Evolutionary conservation across 768 basidiomycete genomes (phyloP).

Genomic region (Peribolospora baueri): DNA sequence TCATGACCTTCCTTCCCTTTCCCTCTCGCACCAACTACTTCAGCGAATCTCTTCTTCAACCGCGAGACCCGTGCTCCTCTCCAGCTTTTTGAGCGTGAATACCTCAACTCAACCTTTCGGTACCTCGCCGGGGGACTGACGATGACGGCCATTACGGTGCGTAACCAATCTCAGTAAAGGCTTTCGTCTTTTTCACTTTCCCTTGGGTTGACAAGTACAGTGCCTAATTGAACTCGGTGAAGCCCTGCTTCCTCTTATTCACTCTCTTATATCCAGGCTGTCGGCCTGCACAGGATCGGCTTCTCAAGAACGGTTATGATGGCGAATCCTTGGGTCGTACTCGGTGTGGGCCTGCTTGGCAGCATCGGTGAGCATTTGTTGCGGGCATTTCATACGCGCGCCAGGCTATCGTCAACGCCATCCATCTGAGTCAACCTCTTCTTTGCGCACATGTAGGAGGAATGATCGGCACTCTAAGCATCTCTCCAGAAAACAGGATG

Average conservation of each 20-base stretch:
- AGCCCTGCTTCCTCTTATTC: conserved; percentile 5
- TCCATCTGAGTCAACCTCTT: conserved; percentile 24
- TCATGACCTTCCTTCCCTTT: too few species aligned
- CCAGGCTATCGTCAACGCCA: conserved; percentile 11
- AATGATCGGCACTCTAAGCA: conserved; percentile 16
- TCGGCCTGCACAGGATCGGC: conserved; percentile 38
- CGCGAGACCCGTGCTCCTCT: conserved; percentile 8
- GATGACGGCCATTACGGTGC: conserved; percentile 50
- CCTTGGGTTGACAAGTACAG: conserved; percentile 1
- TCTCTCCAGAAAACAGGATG: conserved; percentile 11
- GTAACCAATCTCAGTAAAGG: conserved; percentile 21
- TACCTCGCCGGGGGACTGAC: conserved; percentile 60
- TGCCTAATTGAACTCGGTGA: conserved; percentile 5
- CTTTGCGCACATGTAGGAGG: not conserved
- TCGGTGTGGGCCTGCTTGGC: conserved; percentile 45
- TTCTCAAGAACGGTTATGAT: conserved; percentile 49
- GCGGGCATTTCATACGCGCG: conserved; percentile 24
- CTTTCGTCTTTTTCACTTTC: not conserved
- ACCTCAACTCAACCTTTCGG: conserved; percentile 20
- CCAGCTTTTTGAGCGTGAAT: conserved; percentile 6
- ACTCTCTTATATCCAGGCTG: not conserved
- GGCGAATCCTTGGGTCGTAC: conserved; percentile 63
- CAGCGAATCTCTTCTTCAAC: conserved; percentile 9
- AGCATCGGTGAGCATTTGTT: not conserved
- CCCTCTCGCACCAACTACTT: too few species aligned